Evolutionary conservation across 805 yeast genomes (phyloP).

Genomic region (Teunomyces kruisii): DNA sequence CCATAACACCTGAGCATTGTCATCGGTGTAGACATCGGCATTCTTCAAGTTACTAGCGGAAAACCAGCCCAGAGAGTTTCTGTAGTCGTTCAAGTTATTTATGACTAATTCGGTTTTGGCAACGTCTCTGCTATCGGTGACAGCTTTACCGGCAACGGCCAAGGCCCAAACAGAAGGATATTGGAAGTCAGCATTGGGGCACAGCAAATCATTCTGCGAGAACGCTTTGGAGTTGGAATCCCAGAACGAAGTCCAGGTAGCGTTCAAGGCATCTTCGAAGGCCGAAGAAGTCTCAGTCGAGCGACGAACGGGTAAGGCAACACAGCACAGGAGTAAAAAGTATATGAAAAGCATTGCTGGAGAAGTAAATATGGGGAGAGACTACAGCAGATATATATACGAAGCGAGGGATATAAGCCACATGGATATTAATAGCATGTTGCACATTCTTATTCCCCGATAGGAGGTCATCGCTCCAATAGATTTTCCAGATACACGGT

Average conservation of each 20-base stretch:
- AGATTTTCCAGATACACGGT: no score
- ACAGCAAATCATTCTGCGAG: constrained; percentile 6
- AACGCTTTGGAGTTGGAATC: constrained; percentile 10
- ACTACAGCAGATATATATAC: no score
- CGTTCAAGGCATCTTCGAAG: constrained; percentile 8
- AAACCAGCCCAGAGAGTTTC: constrained; percentile 11
- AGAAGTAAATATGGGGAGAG: not conserved
- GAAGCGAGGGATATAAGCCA: no score
- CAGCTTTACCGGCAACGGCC: constrained; percentile 15
- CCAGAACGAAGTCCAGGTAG: constrained; percentile 21
- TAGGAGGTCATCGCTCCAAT: no score
- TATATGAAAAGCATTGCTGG: not conserved
- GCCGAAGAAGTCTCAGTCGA: constrained; percentile 5
- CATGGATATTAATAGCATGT: no score
- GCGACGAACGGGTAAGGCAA: not conserved
- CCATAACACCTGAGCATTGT: constrained; percentile 16
- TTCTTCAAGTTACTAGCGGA: constrained; percentile 11
- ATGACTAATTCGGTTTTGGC: constrained; percentile 4
- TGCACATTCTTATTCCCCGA: no score
- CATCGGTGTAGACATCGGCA: constrained; percentile 13
- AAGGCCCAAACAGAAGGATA: constrained; percentile 13
- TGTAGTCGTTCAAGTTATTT: constrained; percentile 8
- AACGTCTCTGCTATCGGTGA: constrained; percentile 5
- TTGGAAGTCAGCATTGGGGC: constrained; percentile 4
- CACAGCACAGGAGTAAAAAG: not conserved